Base-by-base conservation (phyloP, 768 basidiomycete genomes). In the Tulasnella sp. region DNA sequence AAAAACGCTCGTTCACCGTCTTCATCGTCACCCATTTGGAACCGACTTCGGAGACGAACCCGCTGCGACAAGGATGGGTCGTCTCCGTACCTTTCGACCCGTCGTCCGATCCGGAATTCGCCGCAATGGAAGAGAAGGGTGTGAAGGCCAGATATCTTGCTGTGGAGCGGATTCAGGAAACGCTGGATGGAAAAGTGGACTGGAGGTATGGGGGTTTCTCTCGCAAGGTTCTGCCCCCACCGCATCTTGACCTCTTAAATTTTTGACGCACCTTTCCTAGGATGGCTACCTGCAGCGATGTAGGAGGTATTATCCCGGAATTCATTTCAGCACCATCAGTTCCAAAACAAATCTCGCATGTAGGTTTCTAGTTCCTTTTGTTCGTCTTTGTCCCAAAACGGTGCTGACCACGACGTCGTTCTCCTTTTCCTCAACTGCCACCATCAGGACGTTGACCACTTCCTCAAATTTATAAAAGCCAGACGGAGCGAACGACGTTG, bases 81-180 rank as follows among this genome's bases (percentile, higher is more conserved):
- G 71, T 78, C 77, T 57, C 46, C 20, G 23, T 78, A 18, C 77
- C 77, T 3, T 78, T 78, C 70, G 70, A 73, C 77, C 44, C 44
- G 1, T 20, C 70, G 9, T 67, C 57, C 44, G 71, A 72, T 35
- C 23, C 40, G 26, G 48, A 73, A n/a, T 39, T 72, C 20, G 23
- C 32, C 23, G 42, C 70, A 42, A 40, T 72, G 37, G 77, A 78
- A 55, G 46, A 40, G 44, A 42, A 72, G 23, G 70, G 70, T 0
- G 70, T 73, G 23, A n/a, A 37, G 15, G 77, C 40, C 20, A 5
- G 48, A 15, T 78, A 78, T 37, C 71, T 46, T 18, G 42, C 61
- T 23, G 69, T 78, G 18, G 77, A 78, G 29, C 29, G 69, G 5
- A 37, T 78, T 15, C 29, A 32, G 40, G 70, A 78, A 57, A 72